Conservation (phyloP, 2,329 filamentous ascomycete genomes). For the Sporothrix brunneoviolacea region DNA sequence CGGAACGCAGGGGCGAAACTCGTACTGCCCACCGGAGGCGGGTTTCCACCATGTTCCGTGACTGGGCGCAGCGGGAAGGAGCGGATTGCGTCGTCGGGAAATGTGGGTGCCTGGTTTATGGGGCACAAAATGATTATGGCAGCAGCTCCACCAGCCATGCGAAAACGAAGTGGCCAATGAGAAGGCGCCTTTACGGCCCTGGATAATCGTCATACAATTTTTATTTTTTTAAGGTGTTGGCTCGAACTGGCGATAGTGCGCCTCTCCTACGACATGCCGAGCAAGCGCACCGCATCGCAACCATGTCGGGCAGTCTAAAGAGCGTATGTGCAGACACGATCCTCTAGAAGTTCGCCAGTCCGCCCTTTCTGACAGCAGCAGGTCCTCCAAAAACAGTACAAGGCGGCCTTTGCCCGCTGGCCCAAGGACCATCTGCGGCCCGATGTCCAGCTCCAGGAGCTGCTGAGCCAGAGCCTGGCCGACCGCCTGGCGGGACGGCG, state of each 20-base stretch:
- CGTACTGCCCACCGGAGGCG: too few relatives aligned
- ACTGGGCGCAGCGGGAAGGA: background rate
- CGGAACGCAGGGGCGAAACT: background rate
- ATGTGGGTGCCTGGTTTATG: constrained; percentile 7
- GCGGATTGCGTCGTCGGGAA: background rate
- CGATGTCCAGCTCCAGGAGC: constrained; percentile 54
- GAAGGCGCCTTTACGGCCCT: too few relatives aligned
- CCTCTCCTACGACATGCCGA: constrained; percentile 3
- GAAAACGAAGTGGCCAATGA: too few relatives aligned
- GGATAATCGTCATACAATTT: too few relatives aligned
- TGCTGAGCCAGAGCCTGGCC: constrained; percentile 42
- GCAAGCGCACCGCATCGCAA: background rate
- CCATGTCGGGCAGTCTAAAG: constrained; percentile 7
- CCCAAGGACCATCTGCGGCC: constrained; percentile 58
- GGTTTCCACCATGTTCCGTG: constrained; percentile 1
- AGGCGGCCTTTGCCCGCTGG: constrained; percentile 50
- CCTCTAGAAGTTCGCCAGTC: too few relatives aligned
- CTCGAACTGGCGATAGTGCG: too few relatives aligned
- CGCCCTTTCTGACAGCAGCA: constrained; percentile 21
- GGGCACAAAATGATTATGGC: background rate
- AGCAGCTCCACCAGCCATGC: too few relatives aligned
- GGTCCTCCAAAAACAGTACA: constrained; percentile 41
- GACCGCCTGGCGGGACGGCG: constrained; percentile 27
- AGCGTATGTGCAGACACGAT: constrained; percentile 6
- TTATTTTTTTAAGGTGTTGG: too few relatives aligned